Percentiles rank a stretch among this genome's conserved stretches.
Evolutionary conservation across 345 rosid species (phyloP).

Genomic region (Hypericum androsaemum): DNA sequence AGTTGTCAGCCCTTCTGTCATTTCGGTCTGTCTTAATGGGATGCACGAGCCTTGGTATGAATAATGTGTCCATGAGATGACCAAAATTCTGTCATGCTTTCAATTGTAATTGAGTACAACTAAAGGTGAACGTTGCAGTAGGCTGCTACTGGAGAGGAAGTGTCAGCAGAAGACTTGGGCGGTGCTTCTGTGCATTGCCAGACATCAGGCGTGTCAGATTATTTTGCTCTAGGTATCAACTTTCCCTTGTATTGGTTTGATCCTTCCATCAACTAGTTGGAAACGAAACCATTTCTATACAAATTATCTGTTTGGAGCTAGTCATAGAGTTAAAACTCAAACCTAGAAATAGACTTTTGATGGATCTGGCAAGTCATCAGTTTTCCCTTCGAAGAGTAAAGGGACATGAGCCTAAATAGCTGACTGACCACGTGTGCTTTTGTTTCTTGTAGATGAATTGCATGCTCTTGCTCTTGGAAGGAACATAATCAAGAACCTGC

Average conservation of each 20-base stretch:
- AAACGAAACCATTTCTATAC: no score
- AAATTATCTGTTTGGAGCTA: no score
- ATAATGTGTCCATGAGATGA: background rate
- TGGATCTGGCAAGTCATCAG: no score
- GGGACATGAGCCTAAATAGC: background rate
- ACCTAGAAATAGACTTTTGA: background rate
- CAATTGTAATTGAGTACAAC: conserved; percentile 1
- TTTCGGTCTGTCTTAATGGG: no score
- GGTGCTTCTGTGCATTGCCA: conserved; percentile 87
- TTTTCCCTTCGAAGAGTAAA: background rate
- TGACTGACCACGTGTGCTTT: conserved; percentile 7
- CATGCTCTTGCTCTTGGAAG: conserved; percentile 93
- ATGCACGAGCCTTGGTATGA: no score
- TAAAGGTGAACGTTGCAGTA: conserved; percentile 38
- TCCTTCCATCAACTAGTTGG: conserved; percentile 1
- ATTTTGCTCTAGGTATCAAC: conserved; percentile 84
- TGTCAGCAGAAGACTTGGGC: conserved; percentile 91
- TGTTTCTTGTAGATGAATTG: conserved; percentile 58
- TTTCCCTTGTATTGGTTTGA: conserved; percentile 13
- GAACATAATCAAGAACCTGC: conserved; percentile 81
- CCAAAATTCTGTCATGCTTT: conserved; percentile 3
- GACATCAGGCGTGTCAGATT: conserved; percentile 88
- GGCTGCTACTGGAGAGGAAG: conserved; percentile 98
- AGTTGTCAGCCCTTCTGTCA: background rate
- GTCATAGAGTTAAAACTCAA: background rate